Conservation (phyloP, 805 yeast genomes). For the Myxozyma sirexii region DNA sequence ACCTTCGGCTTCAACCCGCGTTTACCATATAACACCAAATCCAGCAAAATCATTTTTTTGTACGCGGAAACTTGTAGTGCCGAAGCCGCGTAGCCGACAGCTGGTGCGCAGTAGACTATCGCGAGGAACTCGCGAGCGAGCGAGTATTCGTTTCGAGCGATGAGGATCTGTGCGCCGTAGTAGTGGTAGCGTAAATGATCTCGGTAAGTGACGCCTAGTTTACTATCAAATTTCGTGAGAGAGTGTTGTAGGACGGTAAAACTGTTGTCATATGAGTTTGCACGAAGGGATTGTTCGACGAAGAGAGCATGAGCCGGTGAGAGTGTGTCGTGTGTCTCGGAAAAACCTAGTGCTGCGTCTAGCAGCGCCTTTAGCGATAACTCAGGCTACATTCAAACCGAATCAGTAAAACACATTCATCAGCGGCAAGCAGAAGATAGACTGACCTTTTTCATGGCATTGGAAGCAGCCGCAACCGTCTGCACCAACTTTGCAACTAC, state of each 20-base stretch:
- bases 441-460: constrained; percentile 8
- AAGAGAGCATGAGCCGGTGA: constrained; percentile 30
- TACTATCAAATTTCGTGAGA: constrained; percentile 16
- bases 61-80: constrained; percentile 27
- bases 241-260: constrained; percentile 1
- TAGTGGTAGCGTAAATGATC: constrained; percentile 31
- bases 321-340: constrained; percentile 12
- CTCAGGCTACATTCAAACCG: constrained; percentile 3
- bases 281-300: constrained; percentile 12
- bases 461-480: not conserved
- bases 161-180: constrained; percentile 26
- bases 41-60: constrained; percentile 27
- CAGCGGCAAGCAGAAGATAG: no score
- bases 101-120: constrained; percentile 18
- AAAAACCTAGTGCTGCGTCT: constrained; percentile 21
- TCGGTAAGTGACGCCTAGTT: constrained; percentile 14
- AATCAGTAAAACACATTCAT: not conserved
- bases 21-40: constrained; percentile 20
- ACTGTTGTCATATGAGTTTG: constrained; percentile 15
- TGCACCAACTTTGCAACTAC: constrained; percentile 13
- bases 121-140: constrained; percentile 28
- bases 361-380: constrained; percentile 15
- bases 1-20: constrained; percentile 12
- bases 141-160: constrained; percentile 19
- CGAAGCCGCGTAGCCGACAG: constrained; percentile 7